Percentiles rank a stretch among this genome's conserved stretches.
Evolutionary conservation across 2,329 filamentous ascomycete genomes (phyloP).

Genomic region (Fusarium sp.): DNA sequence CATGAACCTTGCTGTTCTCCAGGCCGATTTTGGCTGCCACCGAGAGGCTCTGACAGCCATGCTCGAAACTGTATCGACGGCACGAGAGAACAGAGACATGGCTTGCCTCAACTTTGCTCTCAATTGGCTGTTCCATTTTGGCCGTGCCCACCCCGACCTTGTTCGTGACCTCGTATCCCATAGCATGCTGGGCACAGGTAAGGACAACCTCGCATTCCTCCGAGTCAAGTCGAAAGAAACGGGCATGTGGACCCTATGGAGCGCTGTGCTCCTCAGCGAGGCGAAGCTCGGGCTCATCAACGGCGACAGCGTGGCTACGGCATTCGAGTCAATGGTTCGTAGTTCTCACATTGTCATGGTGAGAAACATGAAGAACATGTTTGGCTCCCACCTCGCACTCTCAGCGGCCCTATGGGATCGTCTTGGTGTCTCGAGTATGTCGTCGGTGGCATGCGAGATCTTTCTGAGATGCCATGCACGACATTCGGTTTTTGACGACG

Average conservation of each 20-base stretch:
- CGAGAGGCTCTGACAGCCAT: slow-evolving; percentile 91
- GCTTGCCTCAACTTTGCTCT: slow-evolving; percentile 92
- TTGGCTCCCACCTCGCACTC: slow-evolving; percentile 77
- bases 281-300: slow-evolving; percentile 79
- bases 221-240: slow-evolving; percentile 85
- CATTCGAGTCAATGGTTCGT: slow-evolving; percentile 81
- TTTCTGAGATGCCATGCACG: slow-evolving; percentile 76
- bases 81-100: slow-evolving; percentile 90
- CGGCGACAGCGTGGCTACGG: slow-evolving; percentile 68
- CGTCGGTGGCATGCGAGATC: slow-evolving; percentile 70
- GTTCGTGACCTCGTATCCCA: slow-evolving; percentile 73
- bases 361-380: slow-evolving; percentile 74
- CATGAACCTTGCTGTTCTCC: slow-evolving; percentile 89
- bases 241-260: slow-evolving; percentile 84
- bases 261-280: slow-evolving; percentile 83
- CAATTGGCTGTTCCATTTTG: slow-evolving; percentile 95
- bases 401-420: slow-evolving; percentile 77
- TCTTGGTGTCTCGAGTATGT: slow-evolving; percentile 67
- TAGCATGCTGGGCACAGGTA: slow-evolving; percentile 77
- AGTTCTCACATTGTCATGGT: slow-evolving; percentile 83
- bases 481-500: slow-evolving; percentile 72
- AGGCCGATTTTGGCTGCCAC: slow-evolving; percentile 93
- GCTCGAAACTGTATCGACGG: slow-evolving; percentile 94
- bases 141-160: slow-evolving; percentile 81
- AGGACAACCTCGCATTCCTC: slow-evolving; percentile 82